Percentiles rank a stretch among this genome's conserved stretches.
phyloP scores from a whole-genome alignment of 2,329 filamentous ascomycete species.

The Capronia americana region DNA sequence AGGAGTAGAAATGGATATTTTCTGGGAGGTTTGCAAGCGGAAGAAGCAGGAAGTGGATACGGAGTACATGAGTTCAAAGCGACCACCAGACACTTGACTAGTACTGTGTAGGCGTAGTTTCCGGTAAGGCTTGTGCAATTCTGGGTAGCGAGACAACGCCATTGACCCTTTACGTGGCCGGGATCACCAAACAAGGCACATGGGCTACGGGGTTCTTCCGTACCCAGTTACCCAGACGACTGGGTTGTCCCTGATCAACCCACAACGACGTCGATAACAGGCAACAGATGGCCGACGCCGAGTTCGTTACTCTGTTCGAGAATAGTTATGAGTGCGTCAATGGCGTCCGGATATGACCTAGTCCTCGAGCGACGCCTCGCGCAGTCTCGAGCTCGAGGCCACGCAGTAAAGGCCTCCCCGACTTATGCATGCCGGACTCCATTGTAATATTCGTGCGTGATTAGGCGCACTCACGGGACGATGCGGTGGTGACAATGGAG shows the following conservation, averaged over 20 bases:
- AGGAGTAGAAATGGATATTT: slow-evolving; percentile 17
- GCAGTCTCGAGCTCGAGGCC: not conserved
- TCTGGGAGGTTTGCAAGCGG: not conserved
- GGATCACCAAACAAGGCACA: slow-evolving; percentile 5
- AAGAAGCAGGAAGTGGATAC: slow-evolving; percentile 22
- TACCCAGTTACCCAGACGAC: not conserved
- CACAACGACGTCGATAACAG: slow-evolving; percentile 6
- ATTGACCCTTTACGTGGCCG: slow-evolving; percentile 5
- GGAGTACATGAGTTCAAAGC: not conserved
- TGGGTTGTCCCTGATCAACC: slow-evolving; percentile 5
- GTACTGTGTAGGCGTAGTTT: slow-evolving; percentile 7
- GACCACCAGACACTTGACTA: slow-evolving; percentile 6
- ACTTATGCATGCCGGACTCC: not conserved
- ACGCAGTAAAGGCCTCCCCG: not conserved
- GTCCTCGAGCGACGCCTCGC: not conserved
- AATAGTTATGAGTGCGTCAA: not conserved
- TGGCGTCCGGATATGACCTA: slow-evolving; percentile 9
- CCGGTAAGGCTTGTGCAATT: slow-evolving; percentile 12
- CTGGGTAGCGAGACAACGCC: slow-evolving; percentile 17
- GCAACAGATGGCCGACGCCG: not conserved
- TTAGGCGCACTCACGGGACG: not conserved
- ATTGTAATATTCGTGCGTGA: slow-evolving; percentile 1
- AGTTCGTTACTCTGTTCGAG: slow-evolving; percentile 14
- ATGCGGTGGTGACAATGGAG: not conserved
- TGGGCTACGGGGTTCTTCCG: slow-evolving; percentile 1